Evolutionary conservation across 768 basidiomycete genomes (phyloP).

Genomic region (Mrakia blollopis): DNA sequence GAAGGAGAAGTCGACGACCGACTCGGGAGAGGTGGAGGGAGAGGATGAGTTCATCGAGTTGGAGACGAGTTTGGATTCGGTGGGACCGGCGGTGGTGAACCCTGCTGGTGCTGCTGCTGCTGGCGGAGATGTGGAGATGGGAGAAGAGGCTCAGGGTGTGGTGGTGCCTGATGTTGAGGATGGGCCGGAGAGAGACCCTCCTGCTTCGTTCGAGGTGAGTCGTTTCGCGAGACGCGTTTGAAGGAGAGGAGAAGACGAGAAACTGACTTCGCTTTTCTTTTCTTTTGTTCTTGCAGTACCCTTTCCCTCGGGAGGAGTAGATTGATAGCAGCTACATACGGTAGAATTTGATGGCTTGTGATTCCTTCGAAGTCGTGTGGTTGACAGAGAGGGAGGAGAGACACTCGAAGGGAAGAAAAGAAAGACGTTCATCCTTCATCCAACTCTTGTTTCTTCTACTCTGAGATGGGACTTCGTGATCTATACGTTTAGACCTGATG

Average conservation of each 20-base stretch:
- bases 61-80: constrained; percentile 35
- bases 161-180: constrained; percentile 10
- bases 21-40: constrained; percentile 46
- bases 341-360: no score
- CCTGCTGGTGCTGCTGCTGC: constrained; percentile 7
- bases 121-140: constrained; percentile 27
- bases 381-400: no score
- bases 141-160: not conserved
- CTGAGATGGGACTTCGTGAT: no score
- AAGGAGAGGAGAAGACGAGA: not conserved
- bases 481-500: no score
- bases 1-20: constrained; percentile 50
- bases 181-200: constrained; percentile 50
- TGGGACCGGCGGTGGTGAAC: constrained; percentile 14
- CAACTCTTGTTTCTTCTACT: no score
- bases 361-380: no score
- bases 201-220: constrained; percentile 68
- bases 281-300: not conserved
- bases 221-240: not conserved
- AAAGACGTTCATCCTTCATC: no score
- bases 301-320: not conserved
- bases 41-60: constrained; percentile 69
- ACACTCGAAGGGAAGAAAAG: no score
- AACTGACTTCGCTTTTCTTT: not conserved
- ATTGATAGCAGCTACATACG: no score